phyloP scores from a whole-genome alignment of 83 land plant genomes.

The Picea abies region DNA sequence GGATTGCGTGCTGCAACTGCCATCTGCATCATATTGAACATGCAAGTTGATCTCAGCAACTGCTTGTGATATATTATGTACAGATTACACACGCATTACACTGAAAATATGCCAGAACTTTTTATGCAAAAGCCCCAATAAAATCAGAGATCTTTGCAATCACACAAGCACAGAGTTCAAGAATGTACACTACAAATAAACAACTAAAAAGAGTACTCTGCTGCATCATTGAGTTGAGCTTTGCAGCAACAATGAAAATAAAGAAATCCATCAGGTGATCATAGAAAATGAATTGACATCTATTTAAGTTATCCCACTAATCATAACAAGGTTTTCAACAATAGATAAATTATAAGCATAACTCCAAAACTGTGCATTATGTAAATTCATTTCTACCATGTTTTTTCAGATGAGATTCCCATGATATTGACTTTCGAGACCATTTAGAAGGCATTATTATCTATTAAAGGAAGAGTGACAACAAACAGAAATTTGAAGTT shows the following conservation, averaged over 20 bases:
- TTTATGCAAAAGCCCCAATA: neutral
- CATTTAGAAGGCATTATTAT: neutral
- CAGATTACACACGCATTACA: neutral
- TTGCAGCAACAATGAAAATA: neutral
- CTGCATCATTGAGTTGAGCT: neutral
- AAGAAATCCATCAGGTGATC: neutral
- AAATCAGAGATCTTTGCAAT: neutral
- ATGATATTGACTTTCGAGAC: neutral
- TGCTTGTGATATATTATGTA: neutral
- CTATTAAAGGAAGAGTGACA: neutral
- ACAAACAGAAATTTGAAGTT: neutral
- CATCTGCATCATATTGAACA: conserved; percentile 55
- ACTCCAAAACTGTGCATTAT: neutral
- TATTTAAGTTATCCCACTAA: neutral
- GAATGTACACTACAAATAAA: neutral
- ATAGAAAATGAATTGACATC: neutral
- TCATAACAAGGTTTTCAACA: neutral
- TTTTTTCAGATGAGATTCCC: neutral
- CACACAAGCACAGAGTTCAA: neutral
- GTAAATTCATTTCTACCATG: neutral
- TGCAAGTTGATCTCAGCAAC: neutral
- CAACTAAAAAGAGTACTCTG: neutral
- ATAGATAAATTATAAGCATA: neutral
- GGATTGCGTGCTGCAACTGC: conserved; percentile 79
- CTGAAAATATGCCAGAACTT: neutral